Percentiles rank a stretch among this genome's conserved stretches.
phyloP scores from a whole-genome alignment of 2,329 filamentous ascomycete species.

The Thelonectria rubi region DNA sequence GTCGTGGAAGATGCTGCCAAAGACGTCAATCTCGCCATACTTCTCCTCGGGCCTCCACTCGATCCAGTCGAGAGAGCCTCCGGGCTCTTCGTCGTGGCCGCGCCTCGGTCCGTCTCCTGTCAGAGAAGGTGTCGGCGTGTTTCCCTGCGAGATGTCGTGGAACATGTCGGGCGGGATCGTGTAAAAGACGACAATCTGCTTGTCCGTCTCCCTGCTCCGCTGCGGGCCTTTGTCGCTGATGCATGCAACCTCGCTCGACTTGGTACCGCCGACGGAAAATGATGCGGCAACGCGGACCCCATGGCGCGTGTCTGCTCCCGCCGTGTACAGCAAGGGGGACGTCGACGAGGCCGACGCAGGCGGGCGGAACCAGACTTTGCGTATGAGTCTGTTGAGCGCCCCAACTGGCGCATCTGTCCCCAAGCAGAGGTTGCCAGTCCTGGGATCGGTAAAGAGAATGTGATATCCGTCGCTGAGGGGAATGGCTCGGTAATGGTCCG shows the following conservation, averaged over 20 bases:
- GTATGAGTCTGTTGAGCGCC: conserved; percentile 58
- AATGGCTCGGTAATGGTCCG: conserved; percentile 70
- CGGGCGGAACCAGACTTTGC: conserved; percentile 64
- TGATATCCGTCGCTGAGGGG: conserved; percentile 73
- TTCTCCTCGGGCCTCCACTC: conserved; percentile 34
- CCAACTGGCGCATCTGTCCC: conserved; percentile 69
- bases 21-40: conserved; percentile 34
- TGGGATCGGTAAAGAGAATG: conserved; percentile 71
- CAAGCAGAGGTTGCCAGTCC: conserved; percentile 63
- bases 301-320: conserved; percentile 63
- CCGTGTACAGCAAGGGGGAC: conserved; percentile 62
- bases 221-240: conserved; percentile 14
- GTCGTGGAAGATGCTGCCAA: conserved; percentile 29
- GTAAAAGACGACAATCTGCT: conserved; percentile 64
- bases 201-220: conserved; percentile 27
- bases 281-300: conserved; percentile 67
- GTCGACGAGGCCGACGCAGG: conserved; percentile 42
- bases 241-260: conserved; percentile 17
- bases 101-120: not conserved
- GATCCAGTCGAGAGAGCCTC: conserved; percentile 25
- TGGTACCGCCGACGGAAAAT: conserved; percentile 51
- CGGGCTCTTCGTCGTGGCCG: conserved; percentile 14
- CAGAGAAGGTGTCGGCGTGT: no score
- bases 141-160: conserved; percentile 42
- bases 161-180: conserved; percentile 68